These are phyloP conservation scores for Triangularia verruculosa DNA, from an alignment of 2,329 filamentous ascomycete genomes.

Conservation along the genomic window DNA sequence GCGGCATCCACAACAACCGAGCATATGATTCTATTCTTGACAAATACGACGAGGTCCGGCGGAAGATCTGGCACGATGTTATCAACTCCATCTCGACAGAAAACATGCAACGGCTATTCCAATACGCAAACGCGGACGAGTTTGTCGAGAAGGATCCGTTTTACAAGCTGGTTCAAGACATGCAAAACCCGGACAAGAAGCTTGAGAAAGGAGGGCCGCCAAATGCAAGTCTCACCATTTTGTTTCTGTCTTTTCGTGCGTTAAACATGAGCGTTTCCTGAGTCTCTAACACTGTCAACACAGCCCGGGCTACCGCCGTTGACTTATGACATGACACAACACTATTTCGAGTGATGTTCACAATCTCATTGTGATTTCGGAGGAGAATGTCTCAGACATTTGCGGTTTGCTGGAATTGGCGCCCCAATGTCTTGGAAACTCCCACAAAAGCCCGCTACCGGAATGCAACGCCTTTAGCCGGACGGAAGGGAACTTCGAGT, in stretches of 20 bases:
- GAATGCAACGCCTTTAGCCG: background rate
- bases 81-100: constrained; percentile 26
- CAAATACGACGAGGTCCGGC: constrained; percentile 40
- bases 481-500: background rate
- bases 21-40: constrained; percentile 42
- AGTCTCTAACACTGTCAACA: background rate
- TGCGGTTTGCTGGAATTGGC: background rate
- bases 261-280: no score
- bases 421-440: background rate
- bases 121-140: constrained; percentile 22
- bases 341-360: constrained; percentile 8
- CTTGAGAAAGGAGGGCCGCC: background rate
- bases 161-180: constrained; percentile 23
- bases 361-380: background rate
- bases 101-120: constrained; percentile 27
- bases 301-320: constrained; percentile 16
- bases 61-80: constrained; percentile 35
- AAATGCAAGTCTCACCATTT: constrained; percentile 9
- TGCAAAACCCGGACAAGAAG: constrained; percentile 13
- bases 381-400: background rate
- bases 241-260: no score
- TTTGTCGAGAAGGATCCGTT: constrained; percentile 29
- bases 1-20: constrained; percentile 38
- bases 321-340: constrained; percentile 24
- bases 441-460: background rate